Base-by-base conservation (phyloP, 805 yeast genomes). In the Nakazawaea ambrosiae region DNA sequence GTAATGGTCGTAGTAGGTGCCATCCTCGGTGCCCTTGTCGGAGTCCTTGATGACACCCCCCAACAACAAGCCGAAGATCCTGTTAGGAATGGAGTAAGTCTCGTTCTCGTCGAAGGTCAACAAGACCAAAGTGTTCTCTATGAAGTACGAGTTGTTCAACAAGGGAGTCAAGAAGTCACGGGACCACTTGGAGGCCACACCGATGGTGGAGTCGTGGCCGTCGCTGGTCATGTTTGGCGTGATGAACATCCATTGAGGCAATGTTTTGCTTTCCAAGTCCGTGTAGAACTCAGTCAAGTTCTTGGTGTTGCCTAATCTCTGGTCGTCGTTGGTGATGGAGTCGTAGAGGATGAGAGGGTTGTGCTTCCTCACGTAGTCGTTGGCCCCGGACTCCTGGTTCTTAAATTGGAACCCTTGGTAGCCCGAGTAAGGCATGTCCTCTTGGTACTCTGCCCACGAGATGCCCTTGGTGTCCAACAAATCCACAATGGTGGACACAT, bases 171-270 rank as follows among this genome's bases (percentile, higher is more conserved):
- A 49, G 61, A 69, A 70, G 39, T 53, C 43, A 39, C 61, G 61
- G 26, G 69, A 48, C 77, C 77, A 72, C 36, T 46, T 41, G 27
- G 71, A 70, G 17, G 75, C 66, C 34, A 63, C 58, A 38, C 59
- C 61, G 38, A 72, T 63, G 47, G 61, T 67, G 29, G 69, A 46
- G 53, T 67, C 73, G 44, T 72, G 73, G 32, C 75, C 78, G 50
- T 72, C 75, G 54, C 69, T 60, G 41, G 71, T 57, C 69, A 69
- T 64, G 58, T 71, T 70, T 40, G 78, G 77, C 30, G 76, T 71
- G 51, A 72, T 62, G 58, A 70, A 61, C 44, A 60, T 45, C 70
- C 71, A 72, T 60, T 72, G 77, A 31, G 77, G 76, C 45, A 70
- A 57, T 34, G 53, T 48, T 45, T 66, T 49, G 47, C 56, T 49